Conservation (phyloP, 129 eudicot species). For the Rutidosis leptorrhynchoides region DNA sequence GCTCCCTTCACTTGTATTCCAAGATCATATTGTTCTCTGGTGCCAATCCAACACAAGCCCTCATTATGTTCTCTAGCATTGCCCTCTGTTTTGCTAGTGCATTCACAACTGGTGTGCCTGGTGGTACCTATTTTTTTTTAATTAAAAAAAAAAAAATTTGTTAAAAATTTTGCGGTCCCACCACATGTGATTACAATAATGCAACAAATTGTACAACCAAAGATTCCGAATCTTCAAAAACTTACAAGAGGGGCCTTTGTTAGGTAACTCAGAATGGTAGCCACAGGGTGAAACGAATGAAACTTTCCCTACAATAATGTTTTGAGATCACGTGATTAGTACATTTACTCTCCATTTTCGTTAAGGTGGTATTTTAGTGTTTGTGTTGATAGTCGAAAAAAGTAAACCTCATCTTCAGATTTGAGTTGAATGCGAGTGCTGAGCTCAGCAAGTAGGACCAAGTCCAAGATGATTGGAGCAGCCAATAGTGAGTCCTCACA, state of each 20-base stretch:
- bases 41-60: constrained; percentile 98
- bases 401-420: constrained; percentile 67
- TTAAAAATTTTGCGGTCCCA: constrained; percentile 23
- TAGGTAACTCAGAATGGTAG: constrained; percentile 93
- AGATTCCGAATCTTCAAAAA: neutral
- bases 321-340: neutral
- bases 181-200: constrained; percentile 33
- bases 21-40: constrained; percentile 99
- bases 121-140: constrained; percentile 69
- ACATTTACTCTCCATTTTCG: neutral
- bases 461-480: constrained; percentile 92
- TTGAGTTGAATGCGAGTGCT: constrained; percentile 90
- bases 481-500: constrained; percentile 96
- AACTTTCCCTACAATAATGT: constrained; percentile 61
- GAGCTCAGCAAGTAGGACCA: constrained; percentile 92
- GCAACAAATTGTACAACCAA: neutral
- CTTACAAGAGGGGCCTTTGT: constrained; percentile 98
- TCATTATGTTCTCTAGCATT: constrained; percentile 89
- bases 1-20: constrained; percentile 79
- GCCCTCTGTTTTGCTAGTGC: constrained; percentile 97
- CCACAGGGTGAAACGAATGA: constrained; percentile 94
- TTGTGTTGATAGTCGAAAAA: neutral
- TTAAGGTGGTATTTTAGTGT: neutral
- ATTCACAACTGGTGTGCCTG: constrained; percentile 99
- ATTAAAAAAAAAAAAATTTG: neutral